Percentiles rank a stretch among this genome's conserved stretches.
These are phyloP conservation scores for Davidsoniella virescens DNA, from an alignment of 2,329 filamentous ascomycete genomes.

Conservation along the genomic window DNA sequence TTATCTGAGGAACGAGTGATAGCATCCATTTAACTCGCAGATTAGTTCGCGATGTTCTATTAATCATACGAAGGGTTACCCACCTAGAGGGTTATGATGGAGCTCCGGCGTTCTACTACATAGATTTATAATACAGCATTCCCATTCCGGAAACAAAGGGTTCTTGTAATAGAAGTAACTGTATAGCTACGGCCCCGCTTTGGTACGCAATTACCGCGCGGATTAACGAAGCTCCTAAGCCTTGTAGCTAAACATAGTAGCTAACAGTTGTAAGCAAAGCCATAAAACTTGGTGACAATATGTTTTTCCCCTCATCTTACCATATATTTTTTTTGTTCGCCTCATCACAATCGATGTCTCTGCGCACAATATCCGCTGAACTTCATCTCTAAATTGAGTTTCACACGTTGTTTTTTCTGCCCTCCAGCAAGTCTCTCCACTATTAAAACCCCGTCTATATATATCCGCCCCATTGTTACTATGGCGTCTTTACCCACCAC, in stretches of 20 bases:
- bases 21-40: too few species aligned
- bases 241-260: too few species aligned
- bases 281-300: background rate
- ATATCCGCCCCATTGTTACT: slow-evolving; percentile 20
- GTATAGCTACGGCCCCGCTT: background rate
- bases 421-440: background rate
- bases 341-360: background rate
- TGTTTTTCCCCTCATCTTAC: background rate
- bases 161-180: background rate
- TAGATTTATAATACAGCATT: too few species aligned
- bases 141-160: too few species aligned
- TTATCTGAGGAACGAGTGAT: too few species aligned
- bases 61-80: too few species aligned
- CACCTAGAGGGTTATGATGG: too few species aligned
- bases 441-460: background rate
- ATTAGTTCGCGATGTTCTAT: too few species aligned
- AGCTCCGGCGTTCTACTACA: too few species aligned
- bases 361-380: background rate
- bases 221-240: background rate
- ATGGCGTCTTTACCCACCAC: slow-evolving; percentile 59
- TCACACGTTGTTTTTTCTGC: background rate
- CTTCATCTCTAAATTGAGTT: background rate
- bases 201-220: background rate
- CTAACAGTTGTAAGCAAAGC: too few species aligned
- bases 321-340: background rate